These are phyloP conservation scores for Aspergillus japonicus DNA, from an alignment of 2,329 filamentous ascomycete genomes.

Conservation along the genomic window DNA sequence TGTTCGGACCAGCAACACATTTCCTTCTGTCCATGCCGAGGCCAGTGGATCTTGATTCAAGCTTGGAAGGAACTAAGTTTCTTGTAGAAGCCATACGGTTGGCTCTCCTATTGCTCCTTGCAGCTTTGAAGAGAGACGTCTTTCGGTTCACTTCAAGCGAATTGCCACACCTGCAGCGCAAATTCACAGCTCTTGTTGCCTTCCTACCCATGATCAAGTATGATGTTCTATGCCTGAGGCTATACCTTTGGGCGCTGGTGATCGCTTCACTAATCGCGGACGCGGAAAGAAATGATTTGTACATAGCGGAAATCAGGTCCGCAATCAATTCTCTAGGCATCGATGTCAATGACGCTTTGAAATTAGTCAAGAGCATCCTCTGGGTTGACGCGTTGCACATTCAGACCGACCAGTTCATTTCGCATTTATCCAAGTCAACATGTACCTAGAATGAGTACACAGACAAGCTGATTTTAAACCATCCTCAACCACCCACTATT, in stretches of 20 bases:
- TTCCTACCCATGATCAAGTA: not conserved
- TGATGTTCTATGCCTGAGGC: not conserved
- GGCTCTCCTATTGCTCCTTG: not conserved
- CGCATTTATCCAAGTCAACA: not conserved
- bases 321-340: not conserved
- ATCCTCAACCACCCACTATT: constrained; percentile 2
- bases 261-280: not conserved
- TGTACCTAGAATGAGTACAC: not conserved
- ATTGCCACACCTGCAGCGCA: not conserved
- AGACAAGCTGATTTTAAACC: not conserved
- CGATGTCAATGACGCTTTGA: not conserved
- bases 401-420: not conserved
- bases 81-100: not conserved
- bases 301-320: not conserved
- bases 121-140: not conserved
- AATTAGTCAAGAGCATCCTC: not conserved
- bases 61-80: not conserved
- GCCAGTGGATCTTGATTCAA: not conserved
- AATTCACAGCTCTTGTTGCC: not conserved
- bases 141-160: not conserved
- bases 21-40: not conserved
- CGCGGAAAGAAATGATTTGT: not conserved
- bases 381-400: not conserved
- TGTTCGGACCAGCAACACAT: not conserved
- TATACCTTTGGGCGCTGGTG: constrained; percentile 2